These are phyloP conservation scores for Saksenaea vasiformis DNA, from an alignment of 371 early-diverging fungal species.

Conservation along the genomic window DNA sequence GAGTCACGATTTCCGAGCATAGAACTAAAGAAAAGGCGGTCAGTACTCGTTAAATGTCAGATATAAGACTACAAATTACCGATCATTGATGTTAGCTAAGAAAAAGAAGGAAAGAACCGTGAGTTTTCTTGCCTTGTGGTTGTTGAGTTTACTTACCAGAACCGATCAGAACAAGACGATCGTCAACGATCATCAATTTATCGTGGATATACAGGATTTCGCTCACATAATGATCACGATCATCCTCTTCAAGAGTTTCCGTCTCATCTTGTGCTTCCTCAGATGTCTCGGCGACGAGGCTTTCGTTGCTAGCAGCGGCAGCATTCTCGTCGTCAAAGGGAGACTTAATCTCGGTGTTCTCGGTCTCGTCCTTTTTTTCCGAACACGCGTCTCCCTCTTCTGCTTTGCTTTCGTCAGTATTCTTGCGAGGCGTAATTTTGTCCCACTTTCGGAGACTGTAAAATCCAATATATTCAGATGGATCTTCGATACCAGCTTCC, in stretches of 20 bases:
- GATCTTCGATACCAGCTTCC: conserved; percentile 64
- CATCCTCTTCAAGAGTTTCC: conserved; percentile 20
- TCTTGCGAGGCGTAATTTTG: conserved; percentile 32
- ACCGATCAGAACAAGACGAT: conserved; percentile 80
- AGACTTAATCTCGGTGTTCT: background rate
- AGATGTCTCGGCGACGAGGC: background rate
- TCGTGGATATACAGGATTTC: conserved; percentile 92
- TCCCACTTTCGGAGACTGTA: conserved; percentile 78
- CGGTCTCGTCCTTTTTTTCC: background rate
- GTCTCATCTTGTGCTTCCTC: conserved; percentile 4
- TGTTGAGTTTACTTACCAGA: conserved; percentile 50
- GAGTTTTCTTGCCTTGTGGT: background rate
- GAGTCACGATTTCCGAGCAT: conserved; percentile 89
- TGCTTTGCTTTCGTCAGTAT: conserved; percentile 7
- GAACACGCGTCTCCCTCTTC: background rate
- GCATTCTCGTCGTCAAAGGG: conserved; percentile 9
- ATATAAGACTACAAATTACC: conserved; percentile 13
- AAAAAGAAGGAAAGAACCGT: background rate
- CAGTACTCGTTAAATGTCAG: background rate
- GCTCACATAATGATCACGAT: conserved; percentile 60
- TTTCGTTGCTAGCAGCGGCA: background rate
- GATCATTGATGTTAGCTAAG: conserved; percentile 49
- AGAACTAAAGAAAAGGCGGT: conserved; percentile 45
- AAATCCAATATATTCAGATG: conserved; percentile 77
- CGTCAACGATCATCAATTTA: conserved; percentile 93